phyloP scores from a whole-genome alignment of 371 early-diverging fungal genomes.

The Circinella umbellata region DNA sequence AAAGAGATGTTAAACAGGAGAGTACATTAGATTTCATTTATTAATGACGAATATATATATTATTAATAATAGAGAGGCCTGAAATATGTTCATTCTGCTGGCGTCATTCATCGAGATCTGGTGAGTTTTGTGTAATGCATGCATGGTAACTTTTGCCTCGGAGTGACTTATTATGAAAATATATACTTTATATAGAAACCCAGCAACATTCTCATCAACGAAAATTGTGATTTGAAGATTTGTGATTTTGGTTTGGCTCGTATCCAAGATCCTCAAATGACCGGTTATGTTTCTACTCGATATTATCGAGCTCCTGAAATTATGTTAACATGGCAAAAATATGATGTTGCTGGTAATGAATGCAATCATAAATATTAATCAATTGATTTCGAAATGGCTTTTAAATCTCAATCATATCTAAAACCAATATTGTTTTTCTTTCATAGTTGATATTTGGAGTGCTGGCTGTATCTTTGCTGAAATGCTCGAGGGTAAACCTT shows the following conservation, averaged over 20 bases:
- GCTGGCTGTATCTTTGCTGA: slow-evolving; percentile 99
- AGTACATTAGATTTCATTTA: no score
- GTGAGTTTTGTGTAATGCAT: slow-evolving; percentile 42
- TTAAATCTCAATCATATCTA: no score
- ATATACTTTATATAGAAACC: slow-evolving; percentile 72
- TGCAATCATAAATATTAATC: not conserved
- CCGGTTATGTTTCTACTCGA: slow-evolving; percentile 97
- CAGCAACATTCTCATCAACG: slow-evolving; percentile 93
- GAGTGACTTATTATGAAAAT: not conserved
- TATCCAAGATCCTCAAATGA: slow-evolving; percentile 91
- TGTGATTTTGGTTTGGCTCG: slow-evolving; percentile 98
- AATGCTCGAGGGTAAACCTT: slow-evolving; percentile 93
- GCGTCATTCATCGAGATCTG: slow-evolving; percentile 94
- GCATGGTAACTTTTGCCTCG: slow-evolving; percentile 1
- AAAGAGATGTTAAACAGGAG: no score
- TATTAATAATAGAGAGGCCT: slow-evolving; percentile 67
- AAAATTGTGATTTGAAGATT: slow-evolving; percentile 96
- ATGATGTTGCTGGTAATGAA: slow-evolving; percentile 84
- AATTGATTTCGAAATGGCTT: not conserved
- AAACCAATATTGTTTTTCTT: not conserved
- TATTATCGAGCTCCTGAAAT: slow-evolving; percentile 99
- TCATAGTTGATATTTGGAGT: slow-evolving; percentile 97
- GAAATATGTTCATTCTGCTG: slow-evolving; percentile 94
- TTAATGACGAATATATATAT: not conserved
- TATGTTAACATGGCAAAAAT: slow-evolving; percentile 98